Conservation (phyloP, 805 yeast genomes). For the Starmerella apis region DNA sequence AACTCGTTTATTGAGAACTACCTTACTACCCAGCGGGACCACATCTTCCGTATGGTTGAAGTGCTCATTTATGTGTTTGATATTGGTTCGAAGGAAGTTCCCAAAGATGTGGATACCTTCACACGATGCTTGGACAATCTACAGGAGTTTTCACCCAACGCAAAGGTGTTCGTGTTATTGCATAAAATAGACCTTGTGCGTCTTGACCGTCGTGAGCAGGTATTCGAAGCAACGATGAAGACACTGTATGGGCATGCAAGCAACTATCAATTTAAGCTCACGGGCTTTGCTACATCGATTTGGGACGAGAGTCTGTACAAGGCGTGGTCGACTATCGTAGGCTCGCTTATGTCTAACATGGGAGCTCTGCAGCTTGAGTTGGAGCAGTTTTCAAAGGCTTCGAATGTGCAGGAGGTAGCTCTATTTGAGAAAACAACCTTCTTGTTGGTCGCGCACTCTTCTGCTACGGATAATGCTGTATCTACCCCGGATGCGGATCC, state of each 20-base stretch:
- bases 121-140: slow-evolving; percentile 71
- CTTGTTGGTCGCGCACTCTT: slow-evolving; percentile 52
- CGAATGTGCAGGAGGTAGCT: slow-evolving; percentile 82
- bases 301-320: slow-evolving; percentile 95
- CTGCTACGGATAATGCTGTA: slow-evolving; percentile 16
- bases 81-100: slow-evolving; percentile 82
- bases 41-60: slow-evolving; percentile 89
- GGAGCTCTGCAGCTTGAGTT: slow-evolving; percentile 65
- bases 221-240: slow-evolving; percentile 74
- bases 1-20: slow-evolving; percentile 94
- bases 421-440: slow-evolving; percentile 90
- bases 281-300: slow-evolving; percentile 88
- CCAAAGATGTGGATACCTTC: slow-evolving; percentile 87
- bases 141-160: slow-evolving; percentile 75
- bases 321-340: slow-evolving; percentile 95
- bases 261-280: slow-evolving; percentile 55
- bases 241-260: slow-evolving; percentile 65
- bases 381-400: slow-evolving; percentile 55
- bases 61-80: slow-evolving; percentile 94
- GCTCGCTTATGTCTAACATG: slow-evolving; percentile 90
- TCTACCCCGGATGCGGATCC: slow-evolving; percentile 50
- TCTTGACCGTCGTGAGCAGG: slow-evolving; percentile 69
- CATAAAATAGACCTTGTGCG: slow-evolving; percentile 97
- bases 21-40: slow-evolving; percentile 76
- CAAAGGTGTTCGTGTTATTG: slow-evolving; percentile 78